Conservation (phyloP, 179 eudicot species). For the Vitellaria paradoxa region DNA sequence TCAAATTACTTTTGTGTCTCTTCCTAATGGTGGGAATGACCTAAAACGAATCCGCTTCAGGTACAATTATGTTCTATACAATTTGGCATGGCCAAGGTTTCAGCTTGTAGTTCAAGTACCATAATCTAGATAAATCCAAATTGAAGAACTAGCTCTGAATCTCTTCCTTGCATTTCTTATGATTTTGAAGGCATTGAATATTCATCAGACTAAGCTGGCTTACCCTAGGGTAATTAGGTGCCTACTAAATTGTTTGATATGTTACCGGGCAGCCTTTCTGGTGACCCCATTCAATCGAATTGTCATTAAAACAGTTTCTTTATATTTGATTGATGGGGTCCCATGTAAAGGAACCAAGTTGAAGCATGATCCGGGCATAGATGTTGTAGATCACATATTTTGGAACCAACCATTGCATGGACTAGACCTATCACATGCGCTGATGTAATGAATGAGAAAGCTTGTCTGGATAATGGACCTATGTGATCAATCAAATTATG, state of each 20-base stretch:
- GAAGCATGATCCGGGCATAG: background rate
- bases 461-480: background rate
- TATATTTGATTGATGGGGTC: slow-evolving; percentile 9
- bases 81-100: background rate
- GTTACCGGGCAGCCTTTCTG: background rate
- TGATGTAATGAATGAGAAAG: background rate
- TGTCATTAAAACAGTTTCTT: background rate
- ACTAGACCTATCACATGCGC: background rate
- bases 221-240: background rate
- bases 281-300: background rate
- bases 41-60: slow-evolving; percentile 85
- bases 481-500: background rate
- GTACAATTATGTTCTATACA: slow-evolving; percentile 27
- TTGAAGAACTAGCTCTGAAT: background rate
- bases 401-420: background rate
- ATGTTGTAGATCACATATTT: background rate
- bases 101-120: background rate
- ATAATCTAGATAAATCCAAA: background rate
- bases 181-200: background rate
- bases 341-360: slow-evolving; percentile 6
- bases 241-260: background rate
- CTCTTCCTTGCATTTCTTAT: background rate
- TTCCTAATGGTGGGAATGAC: slow-evolving; percentile 86
- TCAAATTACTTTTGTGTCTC: slow-evolving; percentile 82
- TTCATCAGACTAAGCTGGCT: background rate